Conservation (phyloP, 345 rosid species). For the Brassica cretica region DNA sequence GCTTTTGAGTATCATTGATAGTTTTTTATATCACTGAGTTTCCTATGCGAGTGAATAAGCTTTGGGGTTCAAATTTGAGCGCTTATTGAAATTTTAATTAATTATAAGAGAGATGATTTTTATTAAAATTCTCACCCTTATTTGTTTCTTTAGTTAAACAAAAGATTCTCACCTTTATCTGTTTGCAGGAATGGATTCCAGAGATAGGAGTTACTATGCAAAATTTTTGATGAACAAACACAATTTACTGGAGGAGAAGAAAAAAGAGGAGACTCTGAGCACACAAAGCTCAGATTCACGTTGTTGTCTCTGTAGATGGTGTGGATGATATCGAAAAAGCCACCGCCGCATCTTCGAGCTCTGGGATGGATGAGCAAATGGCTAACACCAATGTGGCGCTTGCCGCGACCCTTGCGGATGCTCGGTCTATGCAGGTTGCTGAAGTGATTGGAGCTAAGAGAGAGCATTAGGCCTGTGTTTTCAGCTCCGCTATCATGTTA, state of each 20-base stretch:
- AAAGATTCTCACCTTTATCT: no score
- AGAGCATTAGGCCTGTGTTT: slow-evolving; percentile 68
- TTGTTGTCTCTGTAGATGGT: slow-evolving; percentile 74
- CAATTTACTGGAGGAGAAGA: slow-evolving; percentile 50
- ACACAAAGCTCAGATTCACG: slow-evolving; percentile 83
- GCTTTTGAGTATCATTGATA: no score
- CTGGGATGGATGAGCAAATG: slow-evolving; percentile 78
- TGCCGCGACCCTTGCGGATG: slow-evolving; percentile 81
- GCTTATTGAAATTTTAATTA: no score
- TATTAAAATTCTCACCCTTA: no score
- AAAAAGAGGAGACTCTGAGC: slow-evolving; percentile 72
- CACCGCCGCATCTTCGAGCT: slow-evolving; percentile 60
- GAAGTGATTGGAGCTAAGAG: slow-evolving; percentile 91
- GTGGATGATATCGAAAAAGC: slow-evolving; percentile 81
- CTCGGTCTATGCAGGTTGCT: slow-evolving; percentile 82
- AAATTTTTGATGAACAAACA: no score
- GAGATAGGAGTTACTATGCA: no score
- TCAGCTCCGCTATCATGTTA: slow-evolving; percentile 74
- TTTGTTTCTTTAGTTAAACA: no score
- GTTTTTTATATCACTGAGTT: no score
- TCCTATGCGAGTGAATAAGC: no score
- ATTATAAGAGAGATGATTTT: no score
- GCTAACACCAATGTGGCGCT: slow-evolving; percentile 79
- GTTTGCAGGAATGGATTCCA: no score
- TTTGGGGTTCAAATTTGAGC: no score